Conservation (phyloP, 108 stramenopile genomes). For the Cylindrotheca fusiformis region DNA sequence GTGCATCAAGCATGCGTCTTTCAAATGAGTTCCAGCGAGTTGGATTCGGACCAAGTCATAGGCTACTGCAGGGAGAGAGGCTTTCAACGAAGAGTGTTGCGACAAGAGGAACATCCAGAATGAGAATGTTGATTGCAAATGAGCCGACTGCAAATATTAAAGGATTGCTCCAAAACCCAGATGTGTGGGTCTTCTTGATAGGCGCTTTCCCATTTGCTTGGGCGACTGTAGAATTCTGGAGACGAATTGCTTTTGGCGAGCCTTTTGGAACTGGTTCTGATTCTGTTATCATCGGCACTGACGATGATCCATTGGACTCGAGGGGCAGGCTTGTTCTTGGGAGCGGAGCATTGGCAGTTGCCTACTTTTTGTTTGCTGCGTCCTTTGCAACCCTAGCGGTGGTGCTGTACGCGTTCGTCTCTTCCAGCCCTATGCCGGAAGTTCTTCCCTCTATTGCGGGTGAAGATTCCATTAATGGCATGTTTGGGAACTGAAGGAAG, state of each 20-base stretch:
- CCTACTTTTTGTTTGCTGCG: constrained; percentile 72
- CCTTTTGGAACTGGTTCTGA: constrained; percentile 82
- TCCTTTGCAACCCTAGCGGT: constrained; percentile 56
- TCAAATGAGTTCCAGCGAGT: no score
- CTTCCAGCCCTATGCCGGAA: constrained; percentile 20
- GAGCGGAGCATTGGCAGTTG: constrained; percentile 59
- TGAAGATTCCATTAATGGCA: not conserved
- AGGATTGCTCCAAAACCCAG: constrained; percentile 6
- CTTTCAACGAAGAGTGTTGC: no score
- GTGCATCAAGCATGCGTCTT: no score
- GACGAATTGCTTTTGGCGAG: constrained; percentile 79
- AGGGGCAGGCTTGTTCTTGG: constrained; percentile 68
- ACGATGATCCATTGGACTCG: constrained; percentile 51
- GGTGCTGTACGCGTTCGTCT: constrained; percentile 63
- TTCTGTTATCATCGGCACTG: constrained; percentile 69
- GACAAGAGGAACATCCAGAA: no score
- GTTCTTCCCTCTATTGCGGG: not conserved
- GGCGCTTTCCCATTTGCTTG: constrained; percentile 57
- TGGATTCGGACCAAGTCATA: no score
- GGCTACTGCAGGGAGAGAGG: no score
- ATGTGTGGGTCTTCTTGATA: constrained; percentile 39
- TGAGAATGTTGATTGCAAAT: no score
- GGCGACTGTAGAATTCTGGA: constrained; percentile 88
- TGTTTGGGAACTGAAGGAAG: no score
- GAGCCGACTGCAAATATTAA: no score